phyloP scores from a whole-genome alignment of 345 rosid species.

The Arabidopsis thaliana region DNA sequence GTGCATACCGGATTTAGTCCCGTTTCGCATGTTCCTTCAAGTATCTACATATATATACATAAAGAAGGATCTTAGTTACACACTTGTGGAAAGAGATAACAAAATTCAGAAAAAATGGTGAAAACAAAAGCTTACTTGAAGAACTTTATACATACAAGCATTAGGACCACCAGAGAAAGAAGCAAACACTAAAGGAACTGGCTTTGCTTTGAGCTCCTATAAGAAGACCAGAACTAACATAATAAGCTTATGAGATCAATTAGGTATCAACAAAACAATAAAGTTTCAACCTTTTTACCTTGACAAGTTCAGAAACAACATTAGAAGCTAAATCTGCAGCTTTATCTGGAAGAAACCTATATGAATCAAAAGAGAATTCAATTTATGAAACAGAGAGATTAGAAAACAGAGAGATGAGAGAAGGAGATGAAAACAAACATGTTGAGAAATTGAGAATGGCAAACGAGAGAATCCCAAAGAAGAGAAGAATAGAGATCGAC shows the following conservation, averaged over 20 bases:
- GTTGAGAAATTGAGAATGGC: conserved; percentile 87
- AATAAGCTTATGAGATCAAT: conserved; percentile 20
- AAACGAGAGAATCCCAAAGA: conserved; percentile 78
- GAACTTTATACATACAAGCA: conserved; percentile 90
- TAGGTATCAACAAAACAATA: not conserved
- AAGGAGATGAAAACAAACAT: conserved; percentile 49
- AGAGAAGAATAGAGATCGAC: conserved; percentile 71
- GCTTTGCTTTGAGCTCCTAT: conserved; percentile 78
- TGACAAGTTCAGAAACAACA: conserved; percentile 65
- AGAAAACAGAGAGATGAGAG: not conserved
- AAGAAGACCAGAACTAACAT: conserved; percentile 7
- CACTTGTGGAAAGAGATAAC: not conserved
- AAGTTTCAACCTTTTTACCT: conserved; percentile 49
- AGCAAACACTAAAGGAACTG: conserved; percentile 78
- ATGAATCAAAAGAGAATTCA: not conserved
- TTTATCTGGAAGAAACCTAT: conserved; percentile 87
- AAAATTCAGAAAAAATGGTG: not conserved
- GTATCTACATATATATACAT: conserved; percentile 59
- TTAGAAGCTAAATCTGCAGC: conserved; percentile 69
- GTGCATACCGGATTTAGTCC: conserved; percentile 55
- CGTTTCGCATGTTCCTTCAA: conserved; percentile 63
- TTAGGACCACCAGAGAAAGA: conserved; percentile 94
- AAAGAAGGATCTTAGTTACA: not conserved
- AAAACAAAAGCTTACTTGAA: conserved; percentile 63
- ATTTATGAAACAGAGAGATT: not conserved